phyloP scores from a whole-genome alignment of 73 alveolate species.

The Paramecium primaurelia region DNA sequence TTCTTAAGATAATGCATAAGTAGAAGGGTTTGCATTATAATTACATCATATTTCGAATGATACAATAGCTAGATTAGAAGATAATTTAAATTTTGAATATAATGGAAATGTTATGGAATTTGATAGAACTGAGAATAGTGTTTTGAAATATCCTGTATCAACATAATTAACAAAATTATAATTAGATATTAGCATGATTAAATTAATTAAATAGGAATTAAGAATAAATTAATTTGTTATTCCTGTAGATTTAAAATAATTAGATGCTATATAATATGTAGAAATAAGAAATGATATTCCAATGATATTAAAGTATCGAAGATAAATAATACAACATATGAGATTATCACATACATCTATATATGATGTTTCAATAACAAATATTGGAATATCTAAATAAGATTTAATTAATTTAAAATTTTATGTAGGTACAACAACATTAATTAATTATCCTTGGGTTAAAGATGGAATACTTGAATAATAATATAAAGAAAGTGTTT shows the following conservation, averaged over 20 bases:
- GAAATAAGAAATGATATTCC: neutral
- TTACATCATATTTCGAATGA: neutral
- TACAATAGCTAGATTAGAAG: neutral
- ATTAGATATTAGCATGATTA: neutral
- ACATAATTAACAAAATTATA: neutral
- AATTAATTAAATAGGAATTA: neutral
- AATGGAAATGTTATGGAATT: neutral
- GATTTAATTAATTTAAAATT: neutral
- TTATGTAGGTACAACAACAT: neutral
- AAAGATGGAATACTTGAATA: neutral
- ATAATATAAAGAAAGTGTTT: neutral
- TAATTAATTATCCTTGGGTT: neutral
- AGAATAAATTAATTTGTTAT: neutral
- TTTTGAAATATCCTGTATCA: neutral
- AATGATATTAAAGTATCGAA: neutral
- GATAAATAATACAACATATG: neutral
- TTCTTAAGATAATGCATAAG: neutral
- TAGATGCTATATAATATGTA: neutral
- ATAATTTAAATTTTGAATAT: neutral
- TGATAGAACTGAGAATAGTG: neutral
- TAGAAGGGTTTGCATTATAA: neutral
- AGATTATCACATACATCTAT: neutral
- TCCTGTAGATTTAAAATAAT: neutral
- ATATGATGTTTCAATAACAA: neutral
- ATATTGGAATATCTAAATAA: neutral